phyloP scores from a whole-genome alignment of 2,329 filamentous ascomycete genomes.

The Trichoderma koningii region DNA sequence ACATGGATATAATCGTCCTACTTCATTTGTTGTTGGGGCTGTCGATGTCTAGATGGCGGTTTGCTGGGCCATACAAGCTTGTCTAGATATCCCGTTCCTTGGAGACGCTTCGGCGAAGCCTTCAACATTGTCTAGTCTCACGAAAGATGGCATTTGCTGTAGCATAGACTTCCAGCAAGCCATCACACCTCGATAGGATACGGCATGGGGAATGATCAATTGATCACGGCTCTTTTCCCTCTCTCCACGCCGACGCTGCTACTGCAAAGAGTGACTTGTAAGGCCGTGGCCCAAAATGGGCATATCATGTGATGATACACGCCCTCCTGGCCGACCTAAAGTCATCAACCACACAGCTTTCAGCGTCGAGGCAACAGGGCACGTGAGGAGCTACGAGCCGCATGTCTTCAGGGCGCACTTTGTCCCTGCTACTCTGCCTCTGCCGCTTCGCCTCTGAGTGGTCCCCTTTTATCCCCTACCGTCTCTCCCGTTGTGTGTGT shows the following conservation, averaged over 20 bases:
- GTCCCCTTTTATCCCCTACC: slow-evolving; percentile 18
- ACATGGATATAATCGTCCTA: too few species aligned
- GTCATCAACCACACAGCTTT: background rate
- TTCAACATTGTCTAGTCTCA: too few species aligned
- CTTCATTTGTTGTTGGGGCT: too few species aligned
- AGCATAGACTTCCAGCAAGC: too few species aligned
- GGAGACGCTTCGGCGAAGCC: too few species aligned
- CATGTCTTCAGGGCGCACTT: background rate
- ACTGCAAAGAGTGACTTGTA: background rate
- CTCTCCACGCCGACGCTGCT: background rate
- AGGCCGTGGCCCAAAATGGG: background rate
- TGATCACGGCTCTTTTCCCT: background rate
- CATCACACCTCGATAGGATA: too few species aligned
- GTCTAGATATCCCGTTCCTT: too few species aligned
- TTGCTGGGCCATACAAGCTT: too few species aligned
- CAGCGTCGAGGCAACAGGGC: background rate
- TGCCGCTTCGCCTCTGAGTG: slow-evolving; percentile 5
- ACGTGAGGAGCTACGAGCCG: background rate
- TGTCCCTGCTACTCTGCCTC: slow-evolving; percentile 16
- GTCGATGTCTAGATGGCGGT: too few species aligned
- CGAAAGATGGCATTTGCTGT: too few species aligned
- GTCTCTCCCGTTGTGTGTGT: background rate
- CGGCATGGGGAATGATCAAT: background rate
- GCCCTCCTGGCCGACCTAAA: background rate
- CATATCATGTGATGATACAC: slow-evolving; percentile 9